A percentile compares a stretch with the other conserved stretches of the same genome.
Conservation (phyloP, 352 stramenopile genomes). For the Pythium chondricola region DNA sequence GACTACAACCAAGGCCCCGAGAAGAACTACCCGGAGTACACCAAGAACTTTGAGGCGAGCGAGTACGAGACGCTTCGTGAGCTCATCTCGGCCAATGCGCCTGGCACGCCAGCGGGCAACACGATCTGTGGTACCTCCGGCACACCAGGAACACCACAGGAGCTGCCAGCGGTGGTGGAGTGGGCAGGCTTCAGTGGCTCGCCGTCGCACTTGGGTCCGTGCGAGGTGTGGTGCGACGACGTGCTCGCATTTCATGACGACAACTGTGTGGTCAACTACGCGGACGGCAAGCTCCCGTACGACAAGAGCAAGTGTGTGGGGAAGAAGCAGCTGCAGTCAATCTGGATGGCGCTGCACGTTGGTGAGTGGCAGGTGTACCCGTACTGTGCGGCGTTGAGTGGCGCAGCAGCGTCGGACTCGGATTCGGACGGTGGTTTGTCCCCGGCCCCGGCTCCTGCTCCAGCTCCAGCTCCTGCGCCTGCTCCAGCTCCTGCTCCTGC, state of each 20-base stretch:
- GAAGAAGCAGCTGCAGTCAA: conserved; percentile 25
- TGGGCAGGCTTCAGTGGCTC: conserved; percentile 3
- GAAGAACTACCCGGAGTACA: background rate
- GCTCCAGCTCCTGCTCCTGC: background rate
- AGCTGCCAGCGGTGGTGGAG: conserved; percentile 1
- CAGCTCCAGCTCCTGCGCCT: background rate
- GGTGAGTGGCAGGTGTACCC: conserved; percentile 25
- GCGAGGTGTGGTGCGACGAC: conserved; percentile 18
- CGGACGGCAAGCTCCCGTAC: conserved; percentile 27
- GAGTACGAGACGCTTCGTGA: conserved; percentile 5
- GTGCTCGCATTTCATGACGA: conserved; percentile 28
- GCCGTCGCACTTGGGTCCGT: conserved; percentile 8
- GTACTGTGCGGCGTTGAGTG: conserved; percentile 10
- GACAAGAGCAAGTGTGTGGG: conserved; percentile 28
- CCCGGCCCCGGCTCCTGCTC: too few relatives aligned
- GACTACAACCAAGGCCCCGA: conserved; percentile 2
- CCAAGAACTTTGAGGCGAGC: background rate
- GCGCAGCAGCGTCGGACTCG: background rate
- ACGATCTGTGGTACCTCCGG: conserved; percentile 9
- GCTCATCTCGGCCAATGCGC: too few relatives aligned
- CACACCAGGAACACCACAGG: background rate
- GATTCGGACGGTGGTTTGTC: too few relatives aligned
- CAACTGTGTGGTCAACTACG: conserved; percentile 32
- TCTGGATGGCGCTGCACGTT: conserved; percentile 28
- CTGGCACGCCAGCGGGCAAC: background rate